Base-by-base conservation (phyloP, 768 basidiomycete genomes). In the Coprinopsis cinerea region DNA sequence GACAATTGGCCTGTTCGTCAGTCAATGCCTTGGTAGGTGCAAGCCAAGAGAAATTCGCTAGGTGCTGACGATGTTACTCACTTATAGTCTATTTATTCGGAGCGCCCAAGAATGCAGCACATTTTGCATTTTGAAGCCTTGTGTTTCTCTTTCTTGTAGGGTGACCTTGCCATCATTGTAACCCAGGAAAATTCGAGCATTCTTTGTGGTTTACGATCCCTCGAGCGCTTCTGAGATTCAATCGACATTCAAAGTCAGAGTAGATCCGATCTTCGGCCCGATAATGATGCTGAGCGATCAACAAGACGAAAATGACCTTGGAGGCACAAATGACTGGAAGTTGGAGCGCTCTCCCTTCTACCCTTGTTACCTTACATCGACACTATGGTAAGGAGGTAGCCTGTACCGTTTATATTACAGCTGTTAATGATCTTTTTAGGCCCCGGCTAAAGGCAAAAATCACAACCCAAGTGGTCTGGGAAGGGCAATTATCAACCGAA, bases 401-500 rank as follows among this genome's bases (percentile, higher is more conserved):
- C 23, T 23, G 2, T 22, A 32, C 37, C 20, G 2, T 22, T 18
- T 32, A 17, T 11, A 24, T 11, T 14, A 28, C 11, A 18, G 15
- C 4, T 30, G 17, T 37, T 44, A 22, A 20, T 32, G 17, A 25
- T 24, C 17, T 9, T 10, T 47, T 18, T 56, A 83, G 82, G 70
- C 83, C 53, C 74, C 78, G 22, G 86, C 76, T 66, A 66, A 73
- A 39, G 36, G 36, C 35, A 78, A 72, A 63, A 78, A 82, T 57
- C 73, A 61, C 15, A 88, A 89, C 63, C 73, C 83, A 0, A 85
- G 84, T 54, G 96, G 96, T 13, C 75, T 99, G 23, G 96, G 96
- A 27, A 79, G 91, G 53, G 94, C 96, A 23, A 92, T 99, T 62
- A 96, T 97, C 63, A 98, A 99, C 60, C 83, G 82, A 56, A 84